Evolutionary conservation across 805 yeast genomes (phyloP).

Genomic region (Ascoidea tarda): DNA sequence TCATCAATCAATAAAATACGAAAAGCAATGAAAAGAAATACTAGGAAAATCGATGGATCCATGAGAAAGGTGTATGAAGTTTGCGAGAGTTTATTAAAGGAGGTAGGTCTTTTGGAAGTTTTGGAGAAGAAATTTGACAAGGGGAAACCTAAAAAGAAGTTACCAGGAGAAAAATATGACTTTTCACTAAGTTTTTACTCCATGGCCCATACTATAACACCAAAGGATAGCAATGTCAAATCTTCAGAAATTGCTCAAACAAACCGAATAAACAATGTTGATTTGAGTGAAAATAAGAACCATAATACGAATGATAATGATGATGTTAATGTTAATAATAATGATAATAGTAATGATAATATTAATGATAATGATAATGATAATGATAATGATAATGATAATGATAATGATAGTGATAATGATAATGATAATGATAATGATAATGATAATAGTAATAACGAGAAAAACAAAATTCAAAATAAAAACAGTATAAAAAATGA

Average conservation of each 20-base stretch:
- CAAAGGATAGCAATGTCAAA: too few species aligned
- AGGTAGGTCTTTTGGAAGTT: constrained; percentile 22
- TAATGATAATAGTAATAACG: not conserved
- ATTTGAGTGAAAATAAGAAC: not conserved
- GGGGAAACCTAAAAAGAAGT: not conserved
- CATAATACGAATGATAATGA: not conserved
- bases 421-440: not conserved
- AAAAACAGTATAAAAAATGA: not conserved
- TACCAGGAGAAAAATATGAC: not conserved
- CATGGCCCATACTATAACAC: too few species aligned
- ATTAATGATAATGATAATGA: not conserved
- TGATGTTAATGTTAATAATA: not conserved
- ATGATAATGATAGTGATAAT: not conserved
- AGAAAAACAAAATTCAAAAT: not conserved
- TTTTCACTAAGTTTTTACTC: not conserved
- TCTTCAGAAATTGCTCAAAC: too few species aligned
- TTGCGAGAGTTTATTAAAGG: constrained; percentile 25
- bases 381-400: not conserved
- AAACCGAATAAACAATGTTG: not conserved
- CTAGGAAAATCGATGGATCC: constrained; percentile 23
- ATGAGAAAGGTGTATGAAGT: constrained; percentile 28
- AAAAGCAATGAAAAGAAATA: constrained; percentile 11
- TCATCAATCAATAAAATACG: constrained; percentile 12
- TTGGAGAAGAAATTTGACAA: constrained; percentile 11
- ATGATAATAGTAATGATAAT: not conserved